Percentiles rank a stretch among this genome's conserved stretches.
These are phyloP conservation scores for Odontarrhena argentea DNA, from an alignment of 345 rosid genomes.

Conservation along the genomic window DNA sequence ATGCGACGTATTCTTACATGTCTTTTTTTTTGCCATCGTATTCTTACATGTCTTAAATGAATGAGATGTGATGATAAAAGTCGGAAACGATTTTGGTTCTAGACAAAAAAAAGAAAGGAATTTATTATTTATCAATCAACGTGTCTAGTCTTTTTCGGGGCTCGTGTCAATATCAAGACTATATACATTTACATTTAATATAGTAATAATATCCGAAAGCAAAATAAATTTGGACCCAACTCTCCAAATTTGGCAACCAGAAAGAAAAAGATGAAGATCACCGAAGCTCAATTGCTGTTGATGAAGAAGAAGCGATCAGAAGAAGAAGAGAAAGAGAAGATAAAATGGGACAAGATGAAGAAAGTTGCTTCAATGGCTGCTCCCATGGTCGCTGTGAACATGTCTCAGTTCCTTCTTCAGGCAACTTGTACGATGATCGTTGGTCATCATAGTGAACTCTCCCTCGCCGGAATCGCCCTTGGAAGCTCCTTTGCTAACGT, in stretches of 20 bases:
- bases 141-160: not conserved
- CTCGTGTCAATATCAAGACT: not conserved
- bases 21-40: too few relatives aligned
- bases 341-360: conserved; percentile 41
- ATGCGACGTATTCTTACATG: too few relatives aligned
- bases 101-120: not conserved
- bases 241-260: conserved; percentile 12
- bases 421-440: conserved; percentile 42
- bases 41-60: too few relatives aligned
- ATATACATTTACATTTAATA: not conserved
- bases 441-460: conserved; percentile 37
- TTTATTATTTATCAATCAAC: not conserved
- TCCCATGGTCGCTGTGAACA: conserved; percentile 42
- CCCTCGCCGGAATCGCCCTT: conserved; percentile 40
- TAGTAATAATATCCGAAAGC: not conserved
- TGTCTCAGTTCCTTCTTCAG: conserved; percentile 40
- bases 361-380: conserved; percentile 43
- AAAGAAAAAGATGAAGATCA: conserved; percentile 19
- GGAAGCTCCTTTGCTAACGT: conserved; percentile 44
- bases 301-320: conserved; percentile 23
- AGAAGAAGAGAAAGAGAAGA: conserved; percentile 23
- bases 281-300: conserved; percentile 31
- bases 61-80: conserved; percentile 15
- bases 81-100: conserved; percentile 27
- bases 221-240: conserved; percentile 20